These are phyloP conservation scores for Hypholoma sublateritium DNA, from an alignment of 768 basidiomycete species.

Conservation along the genomic window DNA sequence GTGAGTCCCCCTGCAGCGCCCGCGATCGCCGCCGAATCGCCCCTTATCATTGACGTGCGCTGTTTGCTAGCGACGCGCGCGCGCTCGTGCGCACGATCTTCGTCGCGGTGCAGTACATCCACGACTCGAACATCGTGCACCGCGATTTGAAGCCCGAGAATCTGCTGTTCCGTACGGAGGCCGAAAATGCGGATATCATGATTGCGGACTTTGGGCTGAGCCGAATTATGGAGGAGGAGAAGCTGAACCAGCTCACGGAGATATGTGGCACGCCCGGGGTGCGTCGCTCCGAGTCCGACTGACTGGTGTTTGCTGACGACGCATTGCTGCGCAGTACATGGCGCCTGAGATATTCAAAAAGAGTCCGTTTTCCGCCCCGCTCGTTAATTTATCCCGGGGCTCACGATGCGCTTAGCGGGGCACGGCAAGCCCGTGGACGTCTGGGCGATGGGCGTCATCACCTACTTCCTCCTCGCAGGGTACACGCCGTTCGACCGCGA, in stretches of 20 bases:
- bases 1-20: slow-evolving; percentile 38
- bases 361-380: slow-evolving; percentile 58
- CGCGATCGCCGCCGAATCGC: too few relatives aligned
- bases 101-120: slow-evolving; percentile 87
- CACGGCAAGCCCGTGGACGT: slow-evolving; percentile 94
- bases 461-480: slow-evolving; percentile 89
- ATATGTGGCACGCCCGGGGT: slow-evolving; percentile 94
- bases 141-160: slow-evolving; percentile 98
- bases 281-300: not conserved
- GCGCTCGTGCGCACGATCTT: slow-evolving; percentile 85
- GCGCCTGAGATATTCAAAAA: slow-evolving; percentile 96
- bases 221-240: slow-evolving; percentile 88
- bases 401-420: slow-evolving; percentile 51
- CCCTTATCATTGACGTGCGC: not conserved
- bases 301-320: slow-evolving; percentile 7
- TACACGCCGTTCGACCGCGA: slow-evolving; percentile 99
- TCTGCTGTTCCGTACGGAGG: slow-evolving; percentile 86
- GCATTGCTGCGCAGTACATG: slow-evolving; percentile 63
- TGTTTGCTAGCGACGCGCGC: slow-evolving; percentile 83
- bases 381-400: too few relatives aligned
- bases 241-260: slow-evolving; percentile 85
- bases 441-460: slow-evolving; percentile 98
- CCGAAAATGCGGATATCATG: slow-evolving; percentile 93
- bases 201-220: slow-evolving; percentile 96
- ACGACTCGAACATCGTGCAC: slow-evolving; percentile 90